These are phyloP conservation scores for Pestalotiopsis sp. DNA, from an alignment of 2,329 filamentous ascomycete species.

Conservation along the genomic window DNA sequence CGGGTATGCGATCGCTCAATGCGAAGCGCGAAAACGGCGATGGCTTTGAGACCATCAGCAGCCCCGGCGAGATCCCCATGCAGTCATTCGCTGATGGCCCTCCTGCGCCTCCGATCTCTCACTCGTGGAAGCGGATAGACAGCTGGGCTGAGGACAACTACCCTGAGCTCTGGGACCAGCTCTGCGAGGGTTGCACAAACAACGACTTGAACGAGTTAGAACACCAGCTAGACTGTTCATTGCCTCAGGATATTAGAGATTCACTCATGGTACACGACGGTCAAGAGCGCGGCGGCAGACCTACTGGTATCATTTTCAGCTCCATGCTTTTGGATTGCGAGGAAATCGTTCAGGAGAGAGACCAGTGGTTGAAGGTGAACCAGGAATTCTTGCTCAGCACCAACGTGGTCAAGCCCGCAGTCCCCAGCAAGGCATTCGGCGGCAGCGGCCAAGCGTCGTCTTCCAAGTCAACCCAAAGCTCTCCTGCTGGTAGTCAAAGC, in stretches of 20 bases:
- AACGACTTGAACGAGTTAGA: constrained; percentile 98
- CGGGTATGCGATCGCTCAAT: constrained; percentile 80
- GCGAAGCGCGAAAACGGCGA: constrained; percentile 64
- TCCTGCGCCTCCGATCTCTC: constrained; percentile 81
- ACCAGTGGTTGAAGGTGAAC: constrained; percentile 93
- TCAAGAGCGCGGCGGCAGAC: constrained; percentile 90
- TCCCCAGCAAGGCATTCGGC: constrained; percentile 73
- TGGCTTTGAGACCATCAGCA: constrained; percentile 70
- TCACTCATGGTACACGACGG: constrained; percentile 91
- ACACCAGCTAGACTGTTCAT: constrained; percentile 90
- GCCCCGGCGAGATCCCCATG: constrained; percentile 87
- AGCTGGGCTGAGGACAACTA: constrained; percentile 94
- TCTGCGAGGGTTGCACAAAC: constrained; percentile 87
- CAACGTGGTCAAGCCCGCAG: constrained; percentile 59
- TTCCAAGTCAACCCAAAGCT: constrained; percentile 61
- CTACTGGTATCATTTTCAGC: constrained; percentile 91
- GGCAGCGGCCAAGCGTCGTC: constrained; percentile 69
- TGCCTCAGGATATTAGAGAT: constrained; percentile 91
- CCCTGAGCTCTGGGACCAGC: constrained; percentile 88
- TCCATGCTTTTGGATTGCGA: constrained; percentile 97
- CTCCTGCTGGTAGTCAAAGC: constrained; percentile 51
- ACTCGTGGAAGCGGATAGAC: constrained; percentile 95
- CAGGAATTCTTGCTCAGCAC: constrained; percentile 78
- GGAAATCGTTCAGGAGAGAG: constrained; percentile 97
- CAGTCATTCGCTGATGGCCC: constrained; percentile 94